phyloP scores from a whole-genome alignment of 441 rosid species.

The Euphorbia celastroides region DNA sequence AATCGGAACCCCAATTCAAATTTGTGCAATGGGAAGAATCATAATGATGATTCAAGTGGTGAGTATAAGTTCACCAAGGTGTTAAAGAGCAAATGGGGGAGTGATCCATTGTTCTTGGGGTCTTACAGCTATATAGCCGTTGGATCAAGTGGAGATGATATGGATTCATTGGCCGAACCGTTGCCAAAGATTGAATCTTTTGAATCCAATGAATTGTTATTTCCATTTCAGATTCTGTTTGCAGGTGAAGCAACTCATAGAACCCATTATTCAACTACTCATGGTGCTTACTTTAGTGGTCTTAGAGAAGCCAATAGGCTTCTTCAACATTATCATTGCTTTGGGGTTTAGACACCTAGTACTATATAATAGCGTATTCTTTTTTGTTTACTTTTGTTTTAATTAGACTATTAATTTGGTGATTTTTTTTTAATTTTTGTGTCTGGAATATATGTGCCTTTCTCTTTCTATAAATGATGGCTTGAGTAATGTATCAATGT shows the following conservation, averaged over 20 bases:
- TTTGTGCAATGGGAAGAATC: conserved; percentile 31
- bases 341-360: conserved; percentile 35
- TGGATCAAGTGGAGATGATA: conserved; percentile 86
- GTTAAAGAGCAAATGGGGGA: conserved; percentile 84
- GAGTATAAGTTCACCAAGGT: conserved; percentile 42
- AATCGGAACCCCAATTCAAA: conserved; percentile 19
- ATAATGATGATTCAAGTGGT: conserved; percentile 16
- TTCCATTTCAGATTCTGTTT: conserved; percentile 53
- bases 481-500: conserved; percentile 9
- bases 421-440: conserved; percentile 24
- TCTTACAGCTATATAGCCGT: conserved; percentile 83
- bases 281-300: conserved; percentile 96
- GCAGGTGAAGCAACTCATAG: conserved; percentile 99
- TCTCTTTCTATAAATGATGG: conserved; percentile 24
- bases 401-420: conserved; percentile 30
- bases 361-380: conserved; percentile 15
- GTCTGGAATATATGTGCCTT: conserved; percentile 17
- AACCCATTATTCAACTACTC: conserved; percentile 94
- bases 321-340: conserved; percentile 71
- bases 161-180: conserved; percentile 81
- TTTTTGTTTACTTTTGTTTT: conserved; percentile 11
- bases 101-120: conserved; percentile 79
- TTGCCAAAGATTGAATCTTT: conserved; percentile 42
- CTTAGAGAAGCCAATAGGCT: conserved; percentile 97
- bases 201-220: background rate